phyloP scores from a whole-genome alignment of 495 filamentous ascomycete species.

The Annulohypoxylon maeteangense region DNA sequence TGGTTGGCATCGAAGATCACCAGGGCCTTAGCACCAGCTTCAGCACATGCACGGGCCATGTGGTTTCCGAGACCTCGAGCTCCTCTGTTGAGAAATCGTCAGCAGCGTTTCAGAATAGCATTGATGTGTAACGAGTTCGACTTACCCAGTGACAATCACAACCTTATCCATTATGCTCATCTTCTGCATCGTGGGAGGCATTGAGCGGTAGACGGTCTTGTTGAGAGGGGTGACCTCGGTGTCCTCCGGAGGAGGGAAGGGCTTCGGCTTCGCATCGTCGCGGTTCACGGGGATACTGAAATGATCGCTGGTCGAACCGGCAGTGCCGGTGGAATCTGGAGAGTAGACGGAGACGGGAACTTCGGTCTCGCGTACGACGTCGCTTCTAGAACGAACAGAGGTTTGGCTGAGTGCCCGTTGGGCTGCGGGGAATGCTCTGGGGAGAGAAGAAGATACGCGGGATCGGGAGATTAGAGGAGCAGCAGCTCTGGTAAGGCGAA shows the following conservation, averaged over 20 bases:
- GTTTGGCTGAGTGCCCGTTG: conserved; percentile 51
- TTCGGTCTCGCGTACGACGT: conserved; percentile 62
- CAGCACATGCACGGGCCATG: conserved; percentile 79
- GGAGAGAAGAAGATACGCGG: conserved; percentile 37
- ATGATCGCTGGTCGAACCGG: conserved; percentile 64
- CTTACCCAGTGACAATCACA: conserved; percentile 78
- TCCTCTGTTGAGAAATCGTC: conserved; percentile 61
- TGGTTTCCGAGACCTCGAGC: conserved; percentile 79
- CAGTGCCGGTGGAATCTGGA: conserved; percentile 54
- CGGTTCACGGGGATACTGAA: conserved; percentile 84
- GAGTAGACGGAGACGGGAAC: conserved; percentile 61
- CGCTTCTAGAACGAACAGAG: conserved; percentile 39
- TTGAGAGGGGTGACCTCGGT: conserved; percentile 56
- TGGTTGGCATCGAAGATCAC: conserved; percentile 80
- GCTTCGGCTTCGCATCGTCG: conserved; percentile 53
- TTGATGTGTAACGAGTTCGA: conserved; percentile 10
- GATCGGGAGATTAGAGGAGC: conserved; percentile 47
- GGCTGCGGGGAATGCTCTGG: conserved; percentile 53
- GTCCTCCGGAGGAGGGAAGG: conserved; percentile 49
- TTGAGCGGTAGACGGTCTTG: conserved; percentile 54
- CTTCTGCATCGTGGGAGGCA: conserved; percentile 70
- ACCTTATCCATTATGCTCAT: conserved; percentile 74
- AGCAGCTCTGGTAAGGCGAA: conserved; percentile 48
- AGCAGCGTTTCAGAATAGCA: conserved; percentile 22
- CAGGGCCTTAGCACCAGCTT: conserved; percentile 76